Percentiles rank a stretch among this genome's conserved stretches.
These are phyloP conservation scores for Pichia nanzhaoensis DNA, from an alignment of 805 yeast species.

Conservation along the genomic window DNA sequence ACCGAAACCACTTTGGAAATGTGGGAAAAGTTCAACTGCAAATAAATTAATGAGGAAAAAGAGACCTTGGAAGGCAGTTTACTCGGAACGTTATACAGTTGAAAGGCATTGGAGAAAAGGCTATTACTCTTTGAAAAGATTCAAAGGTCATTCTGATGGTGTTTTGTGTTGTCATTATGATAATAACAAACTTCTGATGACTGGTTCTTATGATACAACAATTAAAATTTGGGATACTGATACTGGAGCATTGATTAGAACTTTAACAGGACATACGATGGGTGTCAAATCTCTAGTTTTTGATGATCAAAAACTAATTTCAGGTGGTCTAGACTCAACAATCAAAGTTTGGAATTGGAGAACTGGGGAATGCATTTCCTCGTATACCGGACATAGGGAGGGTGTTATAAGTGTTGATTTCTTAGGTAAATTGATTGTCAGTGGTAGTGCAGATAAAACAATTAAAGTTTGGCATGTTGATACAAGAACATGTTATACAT, in stretches of 20 bases:
- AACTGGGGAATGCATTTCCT: slow-evolving; percentile 89
- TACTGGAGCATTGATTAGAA: slow-evolving; percentile 67
- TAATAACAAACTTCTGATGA: slow-evolving; percentile 65
- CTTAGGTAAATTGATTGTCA: slow-evolving; percentile 70
- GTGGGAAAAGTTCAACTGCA: slow-evolving; percentile 3
- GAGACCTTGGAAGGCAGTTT: slow-evolving; percentile 94
- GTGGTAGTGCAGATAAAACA: slow-evolving; percentile 89
- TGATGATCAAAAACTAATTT: slow-evolving; percentile 82
- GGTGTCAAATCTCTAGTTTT: slow-evolving; percentile 83
- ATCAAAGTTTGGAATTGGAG: slow-evolving; percentile 94
- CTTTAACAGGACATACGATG: slow-evolving; percentile 81
- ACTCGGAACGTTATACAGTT: slow-evolving; percentile 82
- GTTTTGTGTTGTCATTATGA: slow-evolving; percentile 83
- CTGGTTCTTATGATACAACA: slow-evolving; percentile 89
- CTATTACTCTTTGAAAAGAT: slow-evolving; percentile 51
- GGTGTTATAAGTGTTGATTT: slow-evolving; percentile 83
- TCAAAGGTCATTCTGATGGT: slow-evolving; percentile 81
- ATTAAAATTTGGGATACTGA: slow-evolving; percentile 90
- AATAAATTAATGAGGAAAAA: slow-evolving; percentile 33
- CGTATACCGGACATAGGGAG: slow-evolving; percentile 88
- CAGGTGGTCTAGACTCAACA: slow-evolving; percentile 87
- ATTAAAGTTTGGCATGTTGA: slow-evolving; percentile 97
- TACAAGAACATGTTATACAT: slow-evolving; percentile 82
- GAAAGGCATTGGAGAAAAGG: slow-evolving; percentile 96
- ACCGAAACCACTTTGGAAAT: slow-evolving; percentile 24